Base-by-base conservation (phyloP, 1,284 basidiomycete genomes). In the Gomphus sp. region DNA sequence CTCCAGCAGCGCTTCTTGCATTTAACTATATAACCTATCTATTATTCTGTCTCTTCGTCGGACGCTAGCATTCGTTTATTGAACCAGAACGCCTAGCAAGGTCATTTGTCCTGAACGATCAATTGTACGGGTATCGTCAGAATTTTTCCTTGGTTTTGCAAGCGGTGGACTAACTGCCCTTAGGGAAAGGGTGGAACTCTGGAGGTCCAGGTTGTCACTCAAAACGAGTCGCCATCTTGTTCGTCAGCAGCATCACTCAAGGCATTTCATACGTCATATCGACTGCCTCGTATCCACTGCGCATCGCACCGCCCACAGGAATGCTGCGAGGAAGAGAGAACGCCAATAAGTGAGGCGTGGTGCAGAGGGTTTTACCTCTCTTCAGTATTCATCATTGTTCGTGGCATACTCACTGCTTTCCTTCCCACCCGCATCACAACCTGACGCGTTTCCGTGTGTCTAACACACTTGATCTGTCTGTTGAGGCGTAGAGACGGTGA, bases 11-110 rank as follows among this genome's bases (percentile, higher is more conserved):
- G 5, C 70, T 65, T 55, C 63, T 72, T 16, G 70, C 71, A 9
- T 71, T 70, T 52, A 67, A 72, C 56, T 71, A 70, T 54, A 67
- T 71, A 43, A 56, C 70, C 10, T 69, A 69, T 31, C 69, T 69
- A 3, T 62, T 62, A 44, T 62, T 72, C 9, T 50, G 69, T 2
- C 58, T 49, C 11, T 67, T 63, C 8, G 62, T 67, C n/a, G 61
- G 65, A 2, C 62, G 56, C 47, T 60, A 56, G 11, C 61, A 68
- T 44, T 66, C 66, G 16, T 25, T 64, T 22, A 65, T 70, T 36
- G 60, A 56, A 18, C 70, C 69, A 2, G 64, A 62, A 31, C 66
- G 58, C 31, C 62, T 61, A 2, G 56, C 36, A 0, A 47, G 16
- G 28, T 31, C 54, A 67, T 68, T 59, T 41, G 49, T 62, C 11